Conservation (phyloP, 495 filamentous ascomycete genomes). For the Aspergillus heteromorphus region DNA sequence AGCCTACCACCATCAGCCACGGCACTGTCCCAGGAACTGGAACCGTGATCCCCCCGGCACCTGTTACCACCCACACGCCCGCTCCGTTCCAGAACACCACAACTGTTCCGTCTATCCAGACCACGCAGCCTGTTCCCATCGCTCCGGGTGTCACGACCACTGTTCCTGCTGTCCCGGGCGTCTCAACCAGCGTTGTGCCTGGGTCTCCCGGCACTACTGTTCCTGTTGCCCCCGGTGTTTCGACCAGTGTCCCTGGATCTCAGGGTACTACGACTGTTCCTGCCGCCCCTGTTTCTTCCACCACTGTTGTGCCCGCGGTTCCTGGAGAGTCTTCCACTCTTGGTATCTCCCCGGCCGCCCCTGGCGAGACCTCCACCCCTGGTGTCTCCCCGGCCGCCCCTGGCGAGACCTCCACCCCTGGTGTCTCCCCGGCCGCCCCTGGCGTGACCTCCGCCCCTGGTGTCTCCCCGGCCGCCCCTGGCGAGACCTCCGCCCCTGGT, state of each 20-base stretch:
- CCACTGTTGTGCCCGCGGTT: constrained; percentile 4
- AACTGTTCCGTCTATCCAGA: constrained; percentile 6
- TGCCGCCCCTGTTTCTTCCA: background rate
- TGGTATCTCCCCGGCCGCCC: background rate
- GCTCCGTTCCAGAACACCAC: constrained; percentile 26
- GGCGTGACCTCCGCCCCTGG: background rate
- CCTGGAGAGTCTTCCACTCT: constrained; percentile 5
- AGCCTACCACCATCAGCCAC: too few relatives aligned
- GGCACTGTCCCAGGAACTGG: background rate
- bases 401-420: background rate
- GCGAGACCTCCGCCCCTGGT: background rate
- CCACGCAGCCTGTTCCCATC: constrained; percentile 14
- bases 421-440: background rate
- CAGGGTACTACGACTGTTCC: too few relatives aligned
- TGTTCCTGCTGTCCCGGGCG: too few relatives aligned
- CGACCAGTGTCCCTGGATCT: background rate
- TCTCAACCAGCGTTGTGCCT: too few relatives aligned
- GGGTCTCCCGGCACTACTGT: background rate
- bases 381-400: constrained; percentile 5
- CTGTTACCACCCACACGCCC: constrained; percentile 2
- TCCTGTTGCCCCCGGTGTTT: background rate
- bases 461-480: constrained; percentile 5
- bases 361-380: background rate
- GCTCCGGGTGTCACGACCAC: constrained; percentile 3
- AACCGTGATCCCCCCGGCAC: constrained; percentile 1